phyloP scores from a whole-genome alignment of 495 filamentous ascomycete species.

The Penicillium tannophilum region DNA sequence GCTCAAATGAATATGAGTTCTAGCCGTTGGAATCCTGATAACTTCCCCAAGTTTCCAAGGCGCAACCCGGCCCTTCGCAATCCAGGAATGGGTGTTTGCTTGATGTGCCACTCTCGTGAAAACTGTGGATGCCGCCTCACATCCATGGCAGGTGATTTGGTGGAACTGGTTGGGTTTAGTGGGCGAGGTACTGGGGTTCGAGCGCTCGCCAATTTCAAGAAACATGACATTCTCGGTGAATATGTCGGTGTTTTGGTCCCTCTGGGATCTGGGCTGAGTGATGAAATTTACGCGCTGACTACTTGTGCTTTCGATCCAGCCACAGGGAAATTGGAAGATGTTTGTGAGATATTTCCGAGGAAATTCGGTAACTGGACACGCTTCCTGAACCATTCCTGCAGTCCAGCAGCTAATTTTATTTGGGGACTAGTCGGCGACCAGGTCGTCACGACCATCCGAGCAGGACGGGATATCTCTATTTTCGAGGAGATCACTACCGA shows the following conservation, averaged over 20 bases:
- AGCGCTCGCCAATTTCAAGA: conserved; percentile 28
- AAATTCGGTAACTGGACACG: conserved; percentile 56
- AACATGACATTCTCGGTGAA: conserved; percentile 31
- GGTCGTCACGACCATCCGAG: conserved; percentile 24
- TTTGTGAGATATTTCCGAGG: background rate
- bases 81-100: background rate
- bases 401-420: conserved; percentile 25
- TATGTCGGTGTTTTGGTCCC: conserved; percentile 36
- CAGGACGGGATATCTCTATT: conserved; percentile 26
- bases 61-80: background rate
- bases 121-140: conserved; percentile 24
- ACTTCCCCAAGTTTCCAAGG: conserved; percentile 1
- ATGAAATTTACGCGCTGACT: conserved; percentile 11
- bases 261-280: conserved; percentile 1
- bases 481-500: conserved; percentile 39
- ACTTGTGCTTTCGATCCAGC: background rate
- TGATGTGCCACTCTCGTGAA: conserved; percentile 15
- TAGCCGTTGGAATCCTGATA: conserved; percentile 15
- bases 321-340: background rate
- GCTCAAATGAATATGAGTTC: conserved; percentile 25
- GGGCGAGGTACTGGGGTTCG: conserved; percentile 38
- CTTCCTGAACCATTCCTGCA: conserved; percentile 76
- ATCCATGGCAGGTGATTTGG: conserved; percentile 21
- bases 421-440: conserved; percentile 26
- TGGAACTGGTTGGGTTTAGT: conserved; percentile 38